These are phyloP conservation scores for Rhododendron molle DNA, from an alignment of 148 eudicot species.

Conservation along the genomic window DNA sequence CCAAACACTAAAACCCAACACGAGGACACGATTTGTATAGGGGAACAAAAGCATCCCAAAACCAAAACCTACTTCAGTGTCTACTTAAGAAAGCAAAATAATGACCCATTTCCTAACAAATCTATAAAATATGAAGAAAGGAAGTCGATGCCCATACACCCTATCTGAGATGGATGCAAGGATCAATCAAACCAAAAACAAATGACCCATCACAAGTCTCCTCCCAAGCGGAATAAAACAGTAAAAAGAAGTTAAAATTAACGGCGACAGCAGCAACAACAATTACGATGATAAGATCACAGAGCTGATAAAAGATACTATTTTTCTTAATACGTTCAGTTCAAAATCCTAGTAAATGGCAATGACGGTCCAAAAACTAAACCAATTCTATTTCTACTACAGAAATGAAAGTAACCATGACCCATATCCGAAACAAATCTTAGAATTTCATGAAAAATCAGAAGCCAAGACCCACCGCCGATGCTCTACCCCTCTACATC, in stretches of 20 bases:
- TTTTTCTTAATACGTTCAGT: background rate
- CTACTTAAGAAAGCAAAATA: background rate
- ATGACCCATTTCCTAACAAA: background rate
- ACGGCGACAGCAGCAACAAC: background rate
- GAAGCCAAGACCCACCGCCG: background rate
- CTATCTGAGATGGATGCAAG: background rate
- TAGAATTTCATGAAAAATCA: background rate
- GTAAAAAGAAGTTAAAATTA: background rate
- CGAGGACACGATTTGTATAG: background rate
- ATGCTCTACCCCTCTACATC: background rate
- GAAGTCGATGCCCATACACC: background rate
- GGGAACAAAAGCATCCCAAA: background rate
- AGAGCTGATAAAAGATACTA: background rate
- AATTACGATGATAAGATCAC: background rate
- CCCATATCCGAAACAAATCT: background rate
- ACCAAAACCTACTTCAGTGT: background rate
- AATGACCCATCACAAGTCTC: background rate
- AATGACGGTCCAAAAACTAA: background rate
- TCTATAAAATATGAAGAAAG: background rate
- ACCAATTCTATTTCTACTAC: background rate
- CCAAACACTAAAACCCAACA: background rate
- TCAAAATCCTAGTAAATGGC: background rate
- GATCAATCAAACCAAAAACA: background rate
- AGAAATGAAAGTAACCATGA: background rate
- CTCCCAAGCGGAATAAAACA: background rate